A percentile compares a stretch with the other conserved stretches of the same genome.
Conservation (phyloP, 345 rosid species). For the Populus simonii region DNA sequence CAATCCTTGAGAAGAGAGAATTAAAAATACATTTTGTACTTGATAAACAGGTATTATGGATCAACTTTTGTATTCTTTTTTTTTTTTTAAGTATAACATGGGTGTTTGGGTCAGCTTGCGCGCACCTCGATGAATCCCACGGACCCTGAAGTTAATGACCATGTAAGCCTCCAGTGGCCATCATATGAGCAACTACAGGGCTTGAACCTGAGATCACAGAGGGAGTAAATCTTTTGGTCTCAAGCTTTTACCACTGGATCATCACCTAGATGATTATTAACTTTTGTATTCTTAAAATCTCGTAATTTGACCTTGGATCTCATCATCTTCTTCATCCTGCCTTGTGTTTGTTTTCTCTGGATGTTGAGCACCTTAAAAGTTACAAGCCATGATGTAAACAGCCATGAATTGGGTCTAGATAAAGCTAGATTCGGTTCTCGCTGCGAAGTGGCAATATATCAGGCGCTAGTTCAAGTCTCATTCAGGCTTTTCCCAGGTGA, state of each 20-base stretch:
- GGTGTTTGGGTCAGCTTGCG: too few species aligned
- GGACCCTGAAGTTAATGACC: too few species aligned
- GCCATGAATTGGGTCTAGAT: neutral
- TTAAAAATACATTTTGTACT: neutral
- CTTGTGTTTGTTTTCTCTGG: neutral
- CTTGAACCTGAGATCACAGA: too few species aligned
- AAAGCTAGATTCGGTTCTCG: neutral
- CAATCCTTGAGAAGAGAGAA: neutral
- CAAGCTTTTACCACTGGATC: too few species aligned
- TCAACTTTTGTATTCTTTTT: neutral
- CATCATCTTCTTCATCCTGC: neutral
- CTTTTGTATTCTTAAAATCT: neutral
- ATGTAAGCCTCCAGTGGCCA: too few species aligned
- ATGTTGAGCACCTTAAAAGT: neutral
- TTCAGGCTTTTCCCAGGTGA: too few species aligned
- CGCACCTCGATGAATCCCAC: too few species aligned
- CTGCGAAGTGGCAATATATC: neutral
- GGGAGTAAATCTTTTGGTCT: too few species aligned
- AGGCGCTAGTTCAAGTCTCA: neutral
- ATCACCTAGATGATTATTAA: too few species aligned
- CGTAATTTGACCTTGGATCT: neutral
- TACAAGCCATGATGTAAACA: neutral
- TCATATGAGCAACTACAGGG: too few species aligned
- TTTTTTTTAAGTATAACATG: too few species aligned
- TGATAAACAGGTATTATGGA: neutral